phyloP scores from a whole-genome alignment of 768 basidiomycete species.

The Paxillus rubicundulus region DNA sequence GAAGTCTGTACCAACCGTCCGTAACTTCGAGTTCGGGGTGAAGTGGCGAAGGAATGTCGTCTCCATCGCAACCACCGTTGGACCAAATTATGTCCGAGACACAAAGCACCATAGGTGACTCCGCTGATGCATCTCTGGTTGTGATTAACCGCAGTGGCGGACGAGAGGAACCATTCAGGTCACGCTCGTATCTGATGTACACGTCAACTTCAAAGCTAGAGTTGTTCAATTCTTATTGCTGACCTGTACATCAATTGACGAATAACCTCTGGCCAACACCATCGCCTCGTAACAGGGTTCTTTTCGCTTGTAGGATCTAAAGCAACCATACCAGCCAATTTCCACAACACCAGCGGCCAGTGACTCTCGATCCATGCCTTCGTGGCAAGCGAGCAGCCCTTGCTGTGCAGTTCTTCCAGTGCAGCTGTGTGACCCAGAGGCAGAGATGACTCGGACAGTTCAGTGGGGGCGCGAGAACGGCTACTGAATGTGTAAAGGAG shows the following conservation, averaged over 20 bases:
- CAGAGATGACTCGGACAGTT: constrained; percentile 15
- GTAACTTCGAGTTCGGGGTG: constrained; percentile 82
- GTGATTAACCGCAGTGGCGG: constrained; percentile 80
- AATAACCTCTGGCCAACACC: constrained; percentile 83
- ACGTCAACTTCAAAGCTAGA: constrained; percentile 1
- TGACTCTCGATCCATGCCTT: constrained; percentile 89
- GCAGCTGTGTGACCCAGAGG: constrained; percentile 49
- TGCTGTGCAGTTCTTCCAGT: constrained; percentile 48
- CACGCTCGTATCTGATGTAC: constrained; percentile 76
- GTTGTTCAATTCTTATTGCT: constrained; percentile 8
- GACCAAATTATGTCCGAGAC: constrained; percentile 71
- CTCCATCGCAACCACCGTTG: constrained; percentile 35
- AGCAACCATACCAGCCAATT: constrained; percentile 80
- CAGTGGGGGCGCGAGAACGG: constrained; percentile 28
- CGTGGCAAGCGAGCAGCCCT: constrained; percentile 67
- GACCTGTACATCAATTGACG: constrained; percentile 86
- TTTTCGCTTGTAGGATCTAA: constrained; percentile 64
- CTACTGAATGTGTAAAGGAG: constrained; percentile 59
- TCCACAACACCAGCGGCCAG: constrained; percentile 91
- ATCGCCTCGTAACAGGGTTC: constrained; percentile 49
- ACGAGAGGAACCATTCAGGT: constrained; percentile 72
- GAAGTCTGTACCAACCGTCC: constrained; percentile 94
- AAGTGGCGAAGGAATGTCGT: constrained; percentile 36
- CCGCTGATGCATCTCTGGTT: constrained; percentile 77
- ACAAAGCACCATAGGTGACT: constrained; percentile 81